Base-by-base conservation (phyloP, 2,329 filamentous ascomycete species). In the Pseudogymnoascus sp. region DNA sequence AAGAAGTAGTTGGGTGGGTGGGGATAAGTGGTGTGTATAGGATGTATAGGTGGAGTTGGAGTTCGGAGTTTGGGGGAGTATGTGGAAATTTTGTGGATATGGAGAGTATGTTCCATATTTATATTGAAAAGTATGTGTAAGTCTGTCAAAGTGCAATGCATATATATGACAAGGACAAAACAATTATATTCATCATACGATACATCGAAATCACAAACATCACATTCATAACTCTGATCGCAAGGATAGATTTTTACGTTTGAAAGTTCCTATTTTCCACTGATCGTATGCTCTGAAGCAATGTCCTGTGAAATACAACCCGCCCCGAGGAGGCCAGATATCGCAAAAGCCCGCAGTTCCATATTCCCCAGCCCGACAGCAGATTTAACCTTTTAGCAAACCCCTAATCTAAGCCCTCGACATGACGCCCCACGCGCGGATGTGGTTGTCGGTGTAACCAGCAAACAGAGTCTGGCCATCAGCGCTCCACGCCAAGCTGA, bases 391-490 rank as follows among this genome's bases (percentile, higher is more conserved):
- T n/a, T 50, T 50, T 38, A 59, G 53, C 28, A 59, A 33, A 38
- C 35, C 61, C 68, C 67, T 63, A 66, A 72, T 75, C 72, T 91
- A 93, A 82, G 89, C 90, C 81, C 91, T 87, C 79, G 91, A 95
- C 91, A 96, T 96, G 77, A 96, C 92, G 82, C 92, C 92, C 92
- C 92, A 96, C 74, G 91, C 92, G 76, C 93, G 90, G 84, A 96
- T 96, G 84, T 96, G 89, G 88, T 97, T 98, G 84, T 99, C 95
- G 75, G 95, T 99, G 88, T 99, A 99, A 81, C 95, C 95, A 79
- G 95, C 93, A 81, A 99, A 99, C 79, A 99, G 85, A 77, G 95
- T 98, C 88, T 98, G 93, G 79, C 95, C 95, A 76, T 99, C 95
- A 77, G 93, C 93, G 78, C 87, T 91, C 95, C 95, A 99, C 78